phyloP scores from a whole-genome alignment of 805 yeast species.

The Ogataea haglerorum region DNA sequence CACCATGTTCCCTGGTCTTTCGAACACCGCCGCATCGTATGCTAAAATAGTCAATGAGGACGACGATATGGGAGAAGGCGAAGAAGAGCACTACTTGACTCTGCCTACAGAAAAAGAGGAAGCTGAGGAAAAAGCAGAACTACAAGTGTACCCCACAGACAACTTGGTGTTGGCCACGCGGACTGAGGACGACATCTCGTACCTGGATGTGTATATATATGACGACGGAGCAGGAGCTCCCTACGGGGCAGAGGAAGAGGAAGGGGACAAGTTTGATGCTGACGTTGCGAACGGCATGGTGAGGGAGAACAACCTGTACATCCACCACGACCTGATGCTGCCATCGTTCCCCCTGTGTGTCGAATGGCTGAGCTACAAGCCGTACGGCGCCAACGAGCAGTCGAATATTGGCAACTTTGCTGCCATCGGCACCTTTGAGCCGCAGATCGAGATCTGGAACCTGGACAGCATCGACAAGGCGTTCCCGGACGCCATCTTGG shows the following conservation, averaged over 20 bases:
- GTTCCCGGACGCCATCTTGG: constrained; percentile 89
- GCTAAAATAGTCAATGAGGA: constrained; percentile 42
- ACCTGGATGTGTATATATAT: constrained; percentile 88
- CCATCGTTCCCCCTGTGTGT: constrained; percentile 97
- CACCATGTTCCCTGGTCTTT: constrained; percentile 68
- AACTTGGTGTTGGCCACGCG: constrained; percentile 86
- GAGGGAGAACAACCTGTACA: constrained; percentile 76
- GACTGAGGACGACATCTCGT: constrained; percentile 93
- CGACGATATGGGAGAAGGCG: constrained; percentile 28
- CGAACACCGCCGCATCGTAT: constrained; percentile 55
- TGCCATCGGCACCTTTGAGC: constrained; percentile 96
- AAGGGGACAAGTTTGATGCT: constrained; percentile 60
- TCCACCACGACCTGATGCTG: constrained; percentile 94
- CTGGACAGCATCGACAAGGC: constrained; percentile 89
- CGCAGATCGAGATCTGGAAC: constrained; percentile 96
- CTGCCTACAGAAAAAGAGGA: constrained; percentile 61
- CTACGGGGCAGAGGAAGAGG: constrained; percentile 60
- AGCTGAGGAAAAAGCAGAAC: constrained; percentile 76
- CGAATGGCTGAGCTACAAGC: constrained; percentile 86
- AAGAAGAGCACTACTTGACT: constrained; percentile 59
- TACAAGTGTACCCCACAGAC: constrained; percentile 86
- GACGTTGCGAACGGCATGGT: constrained; percentile 70
- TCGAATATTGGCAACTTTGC: constrained; percentile 79
- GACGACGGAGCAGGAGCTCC: constrained; percentile 92
- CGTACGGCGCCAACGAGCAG: constrained; percentile 44